Conservation (phyloP, 257 asterid genomes). For the Primulina huaijiensis region DNA sequence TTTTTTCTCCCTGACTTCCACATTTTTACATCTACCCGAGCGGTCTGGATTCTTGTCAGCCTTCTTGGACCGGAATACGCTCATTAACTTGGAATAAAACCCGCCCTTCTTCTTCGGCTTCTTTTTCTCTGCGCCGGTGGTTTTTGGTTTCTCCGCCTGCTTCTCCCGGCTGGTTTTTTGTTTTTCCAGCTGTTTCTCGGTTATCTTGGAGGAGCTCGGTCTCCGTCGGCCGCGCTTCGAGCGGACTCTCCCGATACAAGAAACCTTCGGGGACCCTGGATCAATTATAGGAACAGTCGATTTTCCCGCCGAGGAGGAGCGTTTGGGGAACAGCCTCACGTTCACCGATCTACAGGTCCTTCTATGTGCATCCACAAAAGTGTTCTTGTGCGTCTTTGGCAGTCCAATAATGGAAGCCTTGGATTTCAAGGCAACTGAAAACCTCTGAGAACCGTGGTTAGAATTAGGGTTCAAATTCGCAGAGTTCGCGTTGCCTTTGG, state of each 20-base stretch:
- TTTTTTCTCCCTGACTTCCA: slow-evolving; percentile 24
- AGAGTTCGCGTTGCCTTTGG: slow-evolving; percentile 42
- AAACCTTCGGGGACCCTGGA: slow-evolving; percentile 73
- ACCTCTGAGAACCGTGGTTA: slow-evolving; percentile 46
- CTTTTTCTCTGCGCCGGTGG: slow-evolving; percentile 25
- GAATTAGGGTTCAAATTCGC: slow-evolving; percentile 26
- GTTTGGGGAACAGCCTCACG: slow-evolving; percentile 48
- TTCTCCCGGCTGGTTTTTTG: slow-evolving; percentile 34
- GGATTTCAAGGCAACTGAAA: slow-evolving; percentile 33
- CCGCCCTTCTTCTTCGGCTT: slow-evolving; percentile 40
- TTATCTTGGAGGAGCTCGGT: slow-evolving; percentile 29
- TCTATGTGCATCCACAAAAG: slow-evolving; percentile 37
- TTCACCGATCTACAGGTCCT: slow-evolving; percentile 45
- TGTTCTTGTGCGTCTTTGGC: slow-evolving; percentile 54
- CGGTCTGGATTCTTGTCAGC: slow-evolving; percentile 28
- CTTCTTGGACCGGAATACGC: slow-evolving; percentile 47
- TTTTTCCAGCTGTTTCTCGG: slow-evolving; percentile 26
- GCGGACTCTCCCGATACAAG: slow-evolving; percentile 68
- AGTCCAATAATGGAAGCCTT: slow-evolving; percentile 52
- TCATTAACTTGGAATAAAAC: slow-evolving; percentile 43
- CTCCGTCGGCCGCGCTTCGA: slow-evolving; percentile 56
- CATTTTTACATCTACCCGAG: slow-evolving; percentile 34
- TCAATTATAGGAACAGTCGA: slow-evolving; percentile 33
- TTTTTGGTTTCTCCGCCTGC: slow-evolving; percentile 26
- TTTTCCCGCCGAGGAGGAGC: slow-evolving; percentile 44